These are phyloP conservation scores for Pulveroboletus sp. DNA, from an alignment of 768 basidiomycete genomes.

Conservation along the genomic window DNA sequence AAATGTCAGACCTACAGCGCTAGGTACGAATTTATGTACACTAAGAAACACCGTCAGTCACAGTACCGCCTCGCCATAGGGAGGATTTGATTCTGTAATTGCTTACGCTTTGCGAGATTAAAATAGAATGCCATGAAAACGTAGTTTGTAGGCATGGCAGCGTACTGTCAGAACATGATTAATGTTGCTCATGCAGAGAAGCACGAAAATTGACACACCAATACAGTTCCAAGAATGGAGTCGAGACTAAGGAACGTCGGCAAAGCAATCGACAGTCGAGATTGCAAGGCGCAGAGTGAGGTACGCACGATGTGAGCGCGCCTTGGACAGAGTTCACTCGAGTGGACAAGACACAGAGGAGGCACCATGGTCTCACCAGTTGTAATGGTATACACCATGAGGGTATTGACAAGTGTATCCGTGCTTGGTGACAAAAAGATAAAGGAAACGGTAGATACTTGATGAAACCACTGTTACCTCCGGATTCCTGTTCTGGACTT, in stretches of 20 bases:
- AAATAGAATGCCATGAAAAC: conserved; percentile 54
- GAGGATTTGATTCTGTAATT: too few species aligned
- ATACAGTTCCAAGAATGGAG: conserved; percentile 41
- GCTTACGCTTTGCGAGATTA: conserved; percentile 48
- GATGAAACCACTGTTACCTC: conserved; percentile 29
- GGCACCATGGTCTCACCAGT: conserved; percentile 38
- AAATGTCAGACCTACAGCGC: conserved; percentile 31
- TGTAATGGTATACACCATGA: conserved; percentile 51
- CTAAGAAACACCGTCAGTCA: conserved; percentile 22
- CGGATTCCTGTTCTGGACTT: conserved; percentile 48
- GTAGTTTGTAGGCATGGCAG: conserved; percentile 51
- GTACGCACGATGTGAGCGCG: conserved; percentile 34
- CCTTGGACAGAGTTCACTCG: conserved; percentile 31
- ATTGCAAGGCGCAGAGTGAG: not conserved
- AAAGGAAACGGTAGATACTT: not conserved
- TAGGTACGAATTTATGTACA: conserved; percentile 55
- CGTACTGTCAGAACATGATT: conserved; percentile 28
- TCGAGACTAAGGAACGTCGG: conserved; percentile 36
- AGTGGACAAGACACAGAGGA: conserved; percentile 10
- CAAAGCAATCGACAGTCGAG: not conserved
- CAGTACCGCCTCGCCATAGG: not conserved
- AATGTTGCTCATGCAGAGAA: not conserved
- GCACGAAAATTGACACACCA: conserved; percentile 19
- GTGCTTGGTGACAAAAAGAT: conserved; percentile 34
- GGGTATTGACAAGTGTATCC: conserved; percentile 42